Evolutionary conservation across 2,329 filamentous ascomycete genomes (phyloP).

Genomic region (Sphaerulina vaccinii): DNA sequence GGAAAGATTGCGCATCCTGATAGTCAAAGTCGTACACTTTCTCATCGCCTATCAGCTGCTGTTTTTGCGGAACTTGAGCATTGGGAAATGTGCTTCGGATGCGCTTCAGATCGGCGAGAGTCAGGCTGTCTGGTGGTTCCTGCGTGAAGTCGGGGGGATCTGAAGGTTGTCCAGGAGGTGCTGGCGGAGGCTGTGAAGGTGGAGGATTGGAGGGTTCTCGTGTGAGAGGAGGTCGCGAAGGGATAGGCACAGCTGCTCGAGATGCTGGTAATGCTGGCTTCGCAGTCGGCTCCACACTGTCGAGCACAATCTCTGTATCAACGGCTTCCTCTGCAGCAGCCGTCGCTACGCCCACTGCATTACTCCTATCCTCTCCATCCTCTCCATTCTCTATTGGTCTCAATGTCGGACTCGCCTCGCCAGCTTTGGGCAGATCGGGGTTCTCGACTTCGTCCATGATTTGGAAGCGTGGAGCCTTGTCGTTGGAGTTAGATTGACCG

Average conservation of each 20-base stretch:
- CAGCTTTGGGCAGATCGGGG: constrained; percentile 36
- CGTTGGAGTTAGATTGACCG: not conserved
- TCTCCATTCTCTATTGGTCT: constrained; percentile 27
- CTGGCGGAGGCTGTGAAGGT: constrained; percentile 44
- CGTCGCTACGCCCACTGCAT: constrained; percentile 9
- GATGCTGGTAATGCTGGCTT: constrained; percentile 25
- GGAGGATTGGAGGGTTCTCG: constrained; percentile 45
- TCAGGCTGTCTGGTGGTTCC: constrained; percentile 46
- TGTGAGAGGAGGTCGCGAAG: constrained; percentile 40
- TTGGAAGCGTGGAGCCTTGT: not conserved
- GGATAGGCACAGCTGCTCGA: constrained; percentile 18
- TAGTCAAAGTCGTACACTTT: constrained; percentile 73
- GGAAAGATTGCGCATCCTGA: constrained; percentile 57
- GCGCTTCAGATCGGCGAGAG: constrained; percentile 48
- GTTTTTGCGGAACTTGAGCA: constrained; percentile 35
- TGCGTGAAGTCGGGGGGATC: constrained; percentile 31
- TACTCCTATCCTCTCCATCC: constrained; percentile 21
- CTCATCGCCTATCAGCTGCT: constrained; percentile 34
- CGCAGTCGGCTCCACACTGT: constrained; percentile 17
- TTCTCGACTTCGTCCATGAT: constrained; percentile 42
- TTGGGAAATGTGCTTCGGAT: constrained; percentile 47
- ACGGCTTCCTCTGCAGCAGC: constrained; percentile 20
- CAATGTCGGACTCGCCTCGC: constrained; percentile 35
- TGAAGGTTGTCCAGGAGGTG: constrained; percentile 41
- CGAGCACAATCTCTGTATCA: constrained; percentile 21